Conservation (phyloP, 495 filamentous ascomycete species). For the Aspergillus indologenus region DNA sequence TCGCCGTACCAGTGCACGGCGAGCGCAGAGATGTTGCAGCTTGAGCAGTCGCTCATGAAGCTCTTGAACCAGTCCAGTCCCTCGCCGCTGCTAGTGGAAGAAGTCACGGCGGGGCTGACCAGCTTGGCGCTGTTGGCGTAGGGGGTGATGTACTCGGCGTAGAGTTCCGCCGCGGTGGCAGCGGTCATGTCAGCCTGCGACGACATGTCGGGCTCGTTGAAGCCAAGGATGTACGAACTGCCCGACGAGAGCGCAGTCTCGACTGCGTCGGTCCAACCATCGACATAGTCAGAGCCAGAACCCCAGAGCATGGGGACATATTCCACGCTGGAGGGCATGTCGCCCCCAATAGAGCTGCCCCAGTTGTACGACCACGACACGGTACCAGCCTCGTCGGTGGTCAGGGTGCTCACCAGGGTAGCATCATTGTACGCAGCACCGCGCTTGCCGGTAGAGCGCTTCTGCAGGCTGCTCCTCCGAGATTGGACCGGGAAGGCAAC, state of each 20-base stretch:
- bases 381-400: not conserved
- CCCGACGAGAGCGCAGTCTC: not conserved
- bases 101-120: constrained; percentile 3
- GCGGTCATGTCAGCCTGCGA: constrained; percentile 1
- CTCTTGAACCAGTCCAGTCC: constrained; percentile 1
- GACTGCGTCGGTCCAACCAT: not conserved
- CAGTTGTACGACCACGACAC: constrained; percentile 7
- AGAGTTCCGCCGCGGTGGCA: not conserved
- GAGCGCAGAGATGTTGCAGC: constrained; percentile 1
- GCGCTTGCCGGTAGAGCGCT: not conserved
- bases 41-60: constrained; percentile 1
- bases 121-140: not conserved
- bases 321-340: not conserved
- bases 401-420: not conserved
- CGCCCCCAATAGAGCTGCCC: not conserved
- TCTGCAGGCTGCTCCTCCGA: no score
- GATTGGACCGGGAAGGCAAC: no score
- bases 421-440: constrained; percentile 1
- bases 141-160: constrained; percentile 4
- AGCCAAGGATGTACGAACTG: not conserved
- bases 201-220: constrained; percentile 4
- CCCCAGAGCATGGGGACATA: constrained; percentile 2
- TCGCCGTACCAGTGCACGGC: constrained; percentile 5
- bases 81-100: not conserved
- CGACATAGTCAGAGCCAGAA: not conserved